Evolutionary conservation across 2,329 filamentous ascomycete species (phyloP), one percentile per base, ranked within the genome.

Genomic region (Xylariales sp.): DNA sequence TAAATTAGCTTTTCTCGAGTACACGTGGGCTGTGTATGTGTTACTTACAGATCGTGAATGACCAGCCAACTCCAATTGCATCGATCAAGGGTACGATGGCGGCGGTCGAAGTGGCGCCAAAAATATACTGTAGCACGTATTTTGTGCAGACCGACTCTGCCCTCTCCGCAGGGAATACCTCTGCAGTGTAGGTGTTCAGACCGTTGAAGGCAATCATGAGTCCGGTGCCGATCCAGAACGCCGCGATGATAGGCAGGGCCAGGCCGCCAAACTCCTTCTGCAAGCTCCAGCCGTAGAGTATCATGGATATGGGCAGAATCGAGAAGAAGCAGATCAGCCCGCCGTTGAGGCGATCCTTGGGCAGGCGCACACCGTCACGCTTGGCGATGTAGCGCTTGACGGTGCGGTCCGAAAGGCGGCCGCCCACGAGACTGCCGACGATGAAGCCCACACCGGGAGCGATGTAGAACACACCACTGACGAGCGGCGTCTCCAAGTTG

Each of bases 381-480:
- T 76, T 80, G 7, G 60, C 59, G 33, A 84, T 84, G 66, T 76
- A 87, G 42, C 71, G 71, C 44, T 76, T 78, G 8, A 86, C 83
- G 0, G 75, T 72, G 44, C 74, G 64, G 54, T 88, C 85, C 0
- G 84, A 81, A 66, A 78, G 85, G 18, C 78, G 72, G 1, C 85
- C 85, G n/a, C 85, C 84, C 40, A 84, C 66, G 50, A 88, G 78
- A 1, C 81, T 85, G 1, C 84, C 83, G 0, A 78, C 38, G 1
- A 88, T 60, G 50, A 87, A 88, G 1, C 85, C 85, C 33, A 70
- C 72, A 1, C 84, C 85, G 0, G 85, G 85, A 0, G 83, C 82
- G 15, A 89, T 74, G 54, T 87, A 89, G 60, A 89, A 86, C 2
- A 88, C 68, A 0, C 82, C 83, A 0, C 74, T 78, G 47, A 85